These are phyloP conservation scores for Venturia aucupariae DNA, from an alignment of 2,329 filamentous ascomycete genomes.

Conservation along the genomic window DNA sequence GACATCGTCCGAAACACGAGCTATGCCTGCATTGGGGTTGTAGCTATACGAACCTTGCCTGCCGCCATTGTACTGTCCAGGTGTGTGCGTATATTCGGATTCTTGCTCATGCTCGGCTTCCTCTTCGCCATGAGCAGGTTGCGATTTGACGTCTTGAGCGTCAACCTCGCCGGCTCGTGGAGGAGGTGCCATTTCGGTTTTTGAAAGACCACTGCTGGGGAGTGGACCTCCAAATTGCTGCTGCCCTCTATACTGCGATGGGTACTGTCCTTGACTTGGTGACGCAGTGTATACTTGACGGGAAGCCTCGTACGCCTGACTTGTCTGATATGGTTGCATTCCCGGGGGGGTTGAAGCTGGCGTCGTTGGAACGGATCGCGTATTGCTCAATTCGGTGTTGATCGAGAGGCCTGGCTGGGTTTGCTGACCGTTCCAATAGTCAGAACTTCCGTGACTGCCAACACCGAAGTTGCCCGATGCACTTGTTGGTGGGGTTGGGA, in stretches of 20 bases:
- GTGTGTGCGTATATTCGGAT: conserved; percentile 78
- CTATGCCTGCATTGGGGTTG: conserved; percentile 53
- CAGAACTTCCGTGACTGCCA: conserved; percentile 50
- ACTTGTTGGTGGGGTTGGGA: conserved; percentile 87
- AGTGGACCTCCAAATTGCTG: conserved; percentile 57
- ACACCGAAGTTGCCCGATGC: conserved; percentile 79
- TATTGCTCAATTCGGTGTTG: conserved; percentile 67
- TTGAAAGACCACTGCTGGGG: conserved; percentile 37
- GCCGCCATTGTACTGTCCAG: conserved; percentile 54
- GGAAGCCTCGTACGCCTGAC: conserved; percentile 64
- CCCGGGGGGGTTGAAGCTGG: conserved; percentile 85
- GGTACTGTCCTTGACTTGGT: conserved; percentile 57
- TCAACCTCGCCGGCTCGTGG: conserved; percentile 55
- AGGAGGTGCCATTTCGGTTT: conserved; percentile 83
- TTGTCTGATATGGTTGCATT: conserved; percentile 61
- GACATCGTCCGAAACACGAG: conserved; percentile 74
- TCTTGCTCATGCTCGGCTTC: conserved; percentile 56
- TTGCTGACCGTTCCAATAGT: conserved; percentile 40
- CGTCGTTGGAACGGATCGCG: conserved; percentile 82
- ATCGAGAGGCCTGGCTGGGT: conserved; percentile 65
- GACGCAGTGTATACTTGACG: conserved; percentile 70
- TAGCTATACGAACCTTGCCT: conserved; percentile 72
- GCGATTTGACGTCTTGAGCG: conserved; percentile 53
- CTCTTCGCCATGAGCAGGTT: conserved; percentile 49
- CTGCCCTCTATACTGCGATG: conserved; percentile 54